Base-by-base conservation (phyloP, 768 basidiomycete species). In the Lactarius vividus region DNA sequence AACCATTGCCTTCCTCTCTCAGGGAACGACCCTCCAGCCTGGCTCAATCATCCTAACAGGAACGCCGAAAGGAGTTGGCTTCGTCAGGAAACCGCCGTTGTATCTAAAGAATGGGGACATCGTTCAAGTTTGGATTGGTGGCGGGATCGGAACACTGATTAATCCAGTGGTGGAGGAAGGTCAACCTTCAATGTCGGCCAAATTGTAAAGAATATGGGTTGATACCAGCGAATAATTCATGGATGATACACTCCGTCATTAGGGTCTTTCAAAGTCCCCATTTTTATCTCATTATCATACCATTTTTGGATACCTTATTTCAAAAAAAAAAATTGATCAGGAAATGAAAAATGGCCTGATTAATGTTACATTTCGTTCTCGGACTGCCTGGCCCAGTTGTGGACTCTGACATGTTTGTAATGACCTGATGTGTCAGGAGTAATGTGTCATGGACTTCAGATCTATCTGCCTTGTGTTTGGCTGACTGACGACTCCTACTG, bases 21-120 rank as follows among this genome's bases (percentile, higher is more conserved):
- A 93, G 72, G 91, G 86, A 4, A 94, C 92, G 7, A 94, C 92
- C 0, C 84, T 95, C 23, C 85, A 85, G 70, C 88, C 90, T 0
- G 92, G 93, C 0, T 86, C 89, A 0, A 79, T 94, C 71, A 94
- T 94, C 71, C 82, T 94, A 70, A 95, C 93, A 1, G 88, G 89
- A 6, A 91, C 89, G 40, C 91, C 91, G 2, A 86, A 88, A 63
- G 92, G 91, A 28, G 90, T 93, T 16, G 93, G 93, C 2, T 93
- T 88, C 70, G 86, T 85, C 44, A 85, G 83, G 75, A 85, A 85
- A 57, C 91, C 92, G 1, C 82, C 87, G 1, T 55, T 88, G 29
- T 89, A 84, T 69, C 79, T 95, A 29, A 87, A 88, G 75, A 76
- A 89, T 69, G 91, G 91, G 2, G 92, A 96, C 69, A 80, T 82